Percentiles rank a stretch among this genome's conserved stretches.
phyloP scores from a whole-genome alignment of 2,329 filamentous ascomycete species.

The Fusarium pininemorale region DNA sequence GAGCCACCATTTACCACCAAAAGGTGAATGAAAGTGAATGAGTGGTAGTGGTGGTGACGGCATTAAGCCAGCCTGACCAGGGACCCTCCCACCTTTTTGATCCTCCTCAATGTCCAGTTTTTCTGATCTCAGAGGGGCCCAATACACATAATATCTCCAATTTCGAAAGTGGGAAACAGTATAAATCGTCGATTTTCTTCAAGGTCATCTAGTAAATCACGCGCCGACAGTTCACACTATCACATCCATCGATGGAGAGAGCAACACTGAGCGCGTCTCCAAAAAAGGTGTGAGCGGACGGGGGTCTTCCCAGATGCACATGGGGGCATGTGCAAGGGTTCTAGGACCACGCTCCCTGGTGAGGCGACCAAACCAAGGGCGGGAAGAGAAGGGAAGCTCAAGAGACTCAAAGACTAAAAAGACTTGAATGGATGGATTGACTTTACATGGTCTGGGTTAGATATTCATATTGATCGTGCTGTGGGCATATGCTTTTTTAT shows the following conservation, averaged over 20 bases:
- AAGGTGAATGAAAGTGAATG: background rate
- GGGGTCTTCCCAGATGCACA: conserved; percentile 18
- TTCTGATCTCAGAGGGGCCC: background rate
- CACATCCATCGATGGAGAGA: background rate
- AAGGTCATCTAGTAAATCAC: background rate
- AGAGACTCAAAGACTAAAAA: background rate
- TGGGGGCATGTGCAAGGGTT: conserved; percentile 19
- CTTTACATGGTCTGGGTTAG: background rate
- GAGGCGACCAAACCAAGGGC: conserved; percentile 16
- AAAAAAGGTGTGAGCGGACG: conserved; percentile 35
- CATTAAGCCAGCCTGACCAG: conserved; percentile 25
- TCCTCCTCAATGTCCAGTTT: background rate
- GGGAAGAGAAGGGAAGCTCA: conserved; percentile 3
- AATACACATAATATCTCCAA: no score
- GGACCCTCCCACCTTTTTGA: conserved; percentile 15
- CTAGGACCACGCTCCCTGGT: conserved; percentile 18
- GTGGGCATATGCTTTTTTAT: background rate
- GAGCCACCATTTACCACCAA: conserved; percentile 15
- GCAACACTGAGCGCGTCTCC: conserved; percentile 5
- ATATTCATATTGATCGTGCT: background rate
- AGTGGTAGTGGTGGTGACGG: conserved; percentile 16
- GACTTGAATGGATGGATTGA: background rate
- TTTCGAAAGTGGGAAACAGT: background rate
- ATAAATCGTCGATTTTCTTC: background rate
- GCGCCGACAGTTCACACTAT: background rate